A percentile compares a stretch with the other conserved stretches of the same genome.
These are phyloP conservation scores for Epichloe gansuensis DNA, from an alignment of 2,329 filamentous ascomycete genomes.

Conservation along the genomic window DNA sequence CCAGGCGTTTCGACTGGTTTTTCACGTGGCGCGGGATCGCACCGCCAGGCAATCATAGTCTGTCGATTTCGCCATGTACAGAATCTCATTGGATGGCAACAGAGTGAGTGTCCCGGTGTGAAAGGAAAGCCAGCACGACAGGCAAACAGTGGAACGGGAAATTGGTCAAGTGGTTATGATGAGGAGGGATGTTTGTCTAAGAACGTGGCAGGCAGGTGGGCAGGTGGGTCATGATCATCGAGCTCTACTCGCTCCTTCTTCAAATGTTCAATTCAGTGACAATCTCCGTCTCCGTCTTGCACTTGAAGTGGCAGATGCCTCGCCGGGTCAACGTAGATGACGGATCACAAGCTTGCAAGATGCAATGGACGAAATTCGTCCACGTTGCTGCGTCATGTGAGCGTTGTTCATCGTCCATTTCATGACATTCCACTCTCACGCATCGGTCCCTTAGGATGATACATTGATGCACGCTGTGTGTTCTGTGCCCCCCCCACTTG, in stretches of 20 bases:
- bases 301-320: background rate
- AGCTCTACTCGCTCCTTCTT: too few species aligned
- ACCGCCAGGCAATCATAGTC: background rate
- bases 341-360: background rate
- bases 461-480: background rate
- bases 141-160: background rate
- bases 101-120: background rate
- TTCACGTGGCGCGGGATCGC: background rate
- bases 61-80: background rate
- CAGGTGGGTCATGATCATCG: too few species aligned
- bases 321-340: background rate
- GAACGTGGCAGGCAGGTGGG: too few species aligned
- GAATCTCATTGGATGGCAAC: background rate
- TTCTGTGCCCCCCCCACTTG: background rate
- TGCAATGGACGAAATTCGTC: background rate
- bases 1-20: slow-evolving; percentile 1
- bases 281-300: too few species aligned
- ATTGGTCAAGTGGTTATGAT: background rate
- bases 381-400: slow-evolving; percentile 1
- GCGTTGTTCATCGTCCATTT: background rate
- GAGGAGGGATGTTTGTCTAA: background rate
- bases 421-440: background rate
- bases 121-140: background rate
- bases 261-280: too few species aligned
- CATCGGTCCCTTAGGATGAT: background rate